A percentile compares a stretch with the other conserved stretches of the same genome.
Conservation (phyloP, 2,329 filamentous ascomycete genomes). For the Penicillium thymicola region DNA sequence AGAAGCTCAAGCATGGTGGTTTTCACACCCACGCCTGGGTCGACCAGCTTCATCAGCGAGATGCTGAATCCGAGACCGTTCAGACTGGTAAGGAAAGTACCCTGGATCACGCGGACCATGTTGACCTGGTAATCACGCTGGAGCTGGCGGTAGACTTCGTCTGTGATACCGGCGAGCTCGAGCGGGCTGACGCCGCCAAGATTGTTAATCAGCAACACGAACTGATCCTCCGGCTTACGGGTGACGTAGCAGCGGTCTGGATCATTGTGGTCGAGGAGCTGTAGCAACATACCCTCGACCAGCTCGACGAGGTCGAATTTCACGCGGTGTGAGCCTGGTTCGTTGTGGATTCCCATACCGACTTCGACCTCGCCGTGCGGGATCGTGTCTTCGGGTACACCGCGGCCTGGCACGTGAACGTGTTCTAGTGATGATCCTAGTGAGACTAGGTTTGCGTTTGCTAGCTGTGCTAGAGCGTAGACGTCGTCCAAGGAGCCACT, state of each 20-base stretch:
- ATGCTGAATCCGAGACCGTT: constrained; percentile 71
- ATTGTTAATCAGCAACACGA: constrained; percentile 67
- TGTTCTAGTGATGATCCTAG: constrained; percentile 84
- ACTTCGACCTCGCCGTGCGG: constrained; percentile 60
- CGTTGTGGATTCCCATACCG: constrained; percentile 72
- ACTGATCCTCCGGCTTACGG: constrained; percentile 56
- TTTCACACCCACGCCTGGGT: constrained; percentile 55
- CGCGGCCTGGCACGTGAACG: constrained; percentile 87
- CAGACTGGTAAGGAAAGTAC: constrained; percentile 69
- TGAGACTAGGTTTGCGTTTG: constrained; percentile 73
- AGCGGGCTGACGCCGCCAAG: constrained; percentile 65
- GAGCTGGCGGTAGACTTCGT: constrained; percentile 63
- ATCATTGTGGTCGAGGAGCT: constrained; percentile 61
- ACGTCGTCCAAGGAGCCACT: constrained; percentile 65
- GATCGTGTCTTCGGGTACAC: constrained; percentile 51
- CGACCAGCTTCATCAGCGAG: constrained; percentile 60
- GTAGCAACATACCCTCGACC: constrained; percentile 61
- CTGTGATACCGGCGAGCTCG: constrained; percentile 64
- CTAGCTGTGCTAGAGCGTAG: constrained; percentile 65
- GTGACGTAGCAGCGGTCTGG: constrained; percentile 62
- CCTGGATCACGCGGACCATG: constrained; percentile 60
- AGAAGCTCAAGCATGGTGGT: constrained; percentile 62
- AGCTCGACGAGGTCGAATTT: constrained; percentile 50
- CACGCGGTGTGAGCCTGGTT: constrained; percentile 54
- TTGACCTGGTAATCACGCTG: constrained; percentile 57